Percentiles rank a stretch among this genome's conserved stretches.
These are phyloP conservation scores for Rubia yunnanensis DNA, from an alignment of 257 asterid species.

Conservation along the genomic window DNA sequence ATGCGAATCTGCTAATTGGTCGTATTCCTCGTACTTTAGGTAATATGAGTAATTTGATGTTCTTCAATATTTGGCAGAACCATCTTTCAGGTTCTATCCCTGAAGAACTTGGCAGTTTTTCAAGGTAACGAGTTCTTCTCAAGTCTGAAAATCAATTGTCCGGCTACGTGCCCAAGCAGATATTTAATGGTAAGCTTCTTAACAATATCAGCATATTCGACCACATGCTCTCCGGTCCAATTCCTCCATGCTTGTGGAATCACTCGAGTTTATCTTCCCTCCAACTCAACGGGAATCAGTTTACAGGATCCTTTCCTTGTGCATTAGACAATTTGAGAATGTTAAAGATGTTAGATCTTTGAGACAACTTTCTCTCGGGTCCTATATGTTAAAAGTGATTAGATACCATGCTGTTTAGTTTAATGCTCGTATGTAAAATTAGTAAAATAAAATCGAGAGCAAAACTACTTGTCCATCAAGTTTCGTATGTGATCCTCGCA, in stretches of 20 bases:
- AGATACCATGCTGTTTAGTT: no score
- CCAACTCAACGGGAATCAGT: neutral
- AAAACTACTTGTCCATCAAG: no score
- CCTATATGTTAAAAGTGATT: no score
- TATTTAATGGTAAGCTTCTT: neutral
- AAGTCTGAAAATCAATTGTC: neutral
- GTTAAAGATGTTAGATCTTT: no score
- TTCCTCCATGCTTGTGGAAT: neutral
- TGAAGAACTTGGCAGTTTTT: neutral
- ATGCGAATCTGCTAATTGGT: no score
- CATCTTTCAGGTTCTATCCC: neutral
- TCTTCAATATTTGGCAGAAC: neutral
- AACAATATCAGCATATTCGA: no score
- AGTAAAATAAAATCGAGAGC: no score
- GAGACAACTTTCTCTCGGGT: no score
- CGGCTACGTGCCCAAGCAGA: neutral
- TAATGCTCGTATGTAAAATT: no score
- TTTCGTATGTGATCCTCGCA: no score
- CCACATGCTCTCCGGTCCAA: neutral
- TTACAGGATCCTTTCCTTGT: neutral
- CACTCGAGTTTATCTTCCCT: neutral
- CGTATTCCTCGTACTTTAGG: neutral
- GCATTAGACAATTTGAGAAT: neutral
- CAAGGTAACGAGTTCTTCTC: neutral
- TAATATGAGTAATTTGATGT: neutral